These are phyloP conservation scores for Candida ulmi DNA, from an alignment of 805 yeast species.

Conservation along the genomic window DNA sequence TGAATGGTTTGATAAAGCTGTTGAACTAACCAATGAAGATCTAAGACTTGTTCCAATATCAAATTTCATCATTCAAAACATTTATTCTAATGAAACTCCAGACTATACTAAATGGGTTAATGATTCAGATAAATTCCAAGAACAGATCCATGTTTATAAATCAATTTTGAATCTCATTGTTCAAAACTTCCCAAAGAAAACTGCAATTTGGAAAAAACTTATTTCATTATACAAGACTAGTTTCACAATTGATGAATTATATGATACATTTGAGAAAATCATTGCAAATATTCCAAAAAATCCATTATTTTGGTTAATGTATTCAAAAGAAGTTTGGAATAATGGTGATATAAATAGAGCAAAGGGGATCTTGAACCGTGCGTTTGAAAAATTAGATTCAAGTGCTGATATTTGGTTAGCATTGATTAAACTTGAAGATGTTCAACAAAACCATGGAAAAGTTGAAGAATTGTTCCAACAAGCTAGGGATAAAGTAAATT, in stretches of 20 bases:
- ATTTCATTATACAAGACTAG: slow-evolving; percentile 29
- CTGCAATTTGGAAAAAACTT: slow-evolving; percentile 44
- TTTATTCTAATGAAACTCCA: slow-evolving; percentile 30
- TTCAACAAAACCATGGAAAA: slow-evolving; percentile 28
- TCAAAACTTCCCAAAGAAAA: slow-evolving; percentile 39
- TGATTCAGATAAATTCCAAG: slow-evolving; percentile 17
- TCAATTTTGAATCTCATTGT: slow-evolving; percentile 43
- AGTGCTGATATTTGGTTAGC: slow-evolving; percentile 66
- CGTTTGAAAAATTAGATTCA: slow-evolving; percentile 36
- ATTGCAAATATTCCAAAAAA: slow-evolving; percentile 41
- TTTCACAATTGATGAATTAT: slow-evolving; percentile 27
- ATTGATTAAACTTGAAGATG: slow-evolving; percentile 56
- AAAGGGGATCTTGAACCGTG: slow-evolving; percentile 43
- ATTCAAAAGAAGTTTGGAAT: slow-evolving; percentile 65
- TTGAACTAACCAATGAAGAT: slow-evolving; percentile 39
- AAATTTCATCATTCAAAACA: slow-evolving; percentile 43
- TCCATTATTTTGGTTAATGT: slow-evolving; percentile 56
- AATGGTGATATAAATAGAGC: slow-evolving; percentile 46
- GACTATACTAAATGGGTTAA: slow-evolving; percentile 21
- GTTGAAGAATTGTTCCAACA: slow-evolving; percentile 33
- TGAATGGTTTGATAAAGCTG: slow-evolving; percentile 56
- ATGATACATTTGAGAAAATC: slow-evolving; percentile 47
- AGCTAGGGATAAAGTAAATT: slow-evolving; percentile 31
- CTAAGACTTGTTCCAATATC: slow-evolving; percentile 39
- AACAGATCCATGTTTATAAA: slow-evolving; percentile 23